Conservation (phyloP, 768 basidiomycete genomes). For the Fomitopsis serialis region DNA sequence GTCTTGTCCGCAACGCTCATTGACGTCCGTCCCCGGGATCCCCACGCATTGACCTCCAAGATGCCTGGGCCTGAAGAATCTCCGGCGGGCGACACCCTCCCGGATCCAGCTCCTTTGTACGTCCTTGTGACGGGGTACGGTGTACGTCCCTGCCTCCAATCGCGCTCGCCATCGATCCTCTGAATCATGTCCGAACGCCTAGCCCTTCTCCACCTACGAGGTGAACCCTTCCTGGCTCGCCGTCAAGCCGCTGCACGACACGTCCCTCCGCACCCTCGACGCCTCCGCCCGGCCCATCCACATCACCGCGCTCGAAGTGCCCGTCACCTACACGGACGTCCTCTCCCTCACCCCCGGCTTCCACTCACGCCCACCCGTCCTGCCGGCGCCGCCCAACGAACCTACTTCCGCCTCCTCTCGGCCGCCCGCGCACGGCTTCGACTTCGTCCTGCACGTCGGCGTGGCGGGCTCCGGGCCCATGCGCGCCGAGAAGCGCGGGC, state of each 20-base stretch:
- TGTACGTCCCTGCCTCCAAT: constrained; percentile 27
- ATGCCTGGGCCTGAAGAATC: not conserved
- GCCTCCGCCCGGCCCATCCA: constrained; percentile 36
- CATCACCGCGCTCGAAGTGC: constrained; percentile 53
- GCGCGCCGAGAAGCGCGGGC: constrained; percentile 53
- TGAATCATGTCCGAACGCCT: not conserved
- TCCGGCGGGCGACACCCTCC: not conserved
- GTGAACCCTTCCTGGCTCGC: constrained; percentile 70
- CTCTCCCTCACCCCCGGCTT: constrained; percentile 50
- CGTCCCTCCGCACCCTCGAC: constrained; percentile 30
- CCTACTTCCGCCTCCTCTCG: constrained; percentile 34
- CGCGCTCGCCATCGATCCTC: not conserved
- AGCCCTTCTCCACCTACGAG: constrained; percentile 16
- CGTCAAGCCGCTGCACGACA: constrained; percentile 56
- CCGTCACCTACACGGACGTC: constrained; percentile 53
- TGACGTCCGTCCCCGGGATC: no score
- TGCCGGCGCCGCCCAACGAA: constrained; percentile 37
- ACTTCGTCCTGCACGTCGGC: constrained; percentile 68
- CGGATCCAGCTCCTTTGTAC: constrained; percentile 31
- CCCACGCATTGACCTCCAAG: no score
- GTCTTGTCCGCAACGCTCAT: no score
- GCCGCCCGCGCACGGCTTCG: constrained; percentile 47
- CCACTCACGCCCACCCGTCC: constrained; percentile 49
- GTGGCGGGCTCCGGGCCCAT: constrained; percentile 59
- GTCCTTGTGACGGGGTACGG: constrained; percentile 53